These are phyloP conservation scores for Globisporangium paroecandrum DNA, from an alignment of 352 stramenopile genomes.

Conservation along the genomic window DNA sequence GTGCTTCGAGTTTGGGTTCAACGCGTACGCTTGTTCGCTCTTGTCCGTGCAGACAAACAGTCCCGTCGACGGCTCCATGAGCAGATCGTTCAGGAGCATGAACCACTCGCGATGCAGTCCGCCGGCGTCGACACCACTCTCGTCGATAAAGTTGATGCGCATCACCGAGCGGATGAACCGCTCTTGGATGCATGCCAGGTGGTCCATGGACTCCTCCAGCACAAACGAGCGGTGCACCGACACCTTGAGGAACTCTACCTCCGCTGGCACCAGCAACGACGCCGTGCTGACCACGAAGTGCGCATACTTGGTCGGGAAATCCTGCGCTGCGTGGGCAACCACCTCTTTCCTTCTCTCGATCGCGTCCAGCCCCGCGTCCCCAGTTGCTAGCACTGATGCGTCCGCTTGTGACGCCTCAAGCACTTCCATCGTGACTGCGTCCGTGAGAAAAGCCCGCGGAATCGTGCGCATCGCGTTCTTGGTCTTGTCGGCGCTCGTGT, in stretches of 20 bases:
- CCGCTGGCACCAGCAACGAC: slow-evolving; percentile 53
- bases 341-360: slow-evolving; percentile 39
- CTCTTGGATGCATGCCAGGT: slow-evolving; percentile 54
- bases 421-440: slow-evolving; percentile 36
- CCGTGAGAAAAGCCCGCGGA: slow-evolving; percentile 22
- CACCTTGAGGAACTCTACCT: slow-evolving; percentile 66
- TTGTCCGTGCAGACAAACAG: slow-evolving; percentile 54
- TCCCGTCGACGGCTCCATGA: slow-evolving; percentile 42
- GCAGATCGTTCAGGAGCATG: slow-evolving; percentile 62
- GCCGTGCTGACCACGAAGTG: slow-evolving; percentile 74
- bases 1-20: slow-evolving; percentile 62
- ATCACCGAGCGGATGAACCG: slow-evolving; percentile 67
- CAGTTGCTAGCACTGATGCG: slow-evolving; percentile 27
- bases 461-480: slow-evolving; percentile 30
- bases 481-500: slow-evolving; percentile 20
- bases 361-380: slow-evolving; percentile 25
- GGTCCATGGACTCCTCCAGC: slow-evolving; percentile 69
- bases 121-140: slow-evolving; percentile 82
- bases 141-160: slow-evolving; percentile 86
- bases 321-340: slow-evolving; percentile 32
- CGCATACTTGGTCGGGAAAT: slow-evolving; percentile 73
- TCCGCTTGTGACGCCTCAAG: slow-evolving; percentile 33
- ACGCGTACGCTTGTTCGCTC: slow-evolving; percentile 51
- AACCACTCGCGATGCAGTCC: slow-evolving; percentile 93
- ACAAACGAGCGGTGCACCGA: slow-evolving; percentile 60